Conservation (phyloP, 2,329 filamentous ascomycete genomes). For the Clonostachys rosea region DNA sequence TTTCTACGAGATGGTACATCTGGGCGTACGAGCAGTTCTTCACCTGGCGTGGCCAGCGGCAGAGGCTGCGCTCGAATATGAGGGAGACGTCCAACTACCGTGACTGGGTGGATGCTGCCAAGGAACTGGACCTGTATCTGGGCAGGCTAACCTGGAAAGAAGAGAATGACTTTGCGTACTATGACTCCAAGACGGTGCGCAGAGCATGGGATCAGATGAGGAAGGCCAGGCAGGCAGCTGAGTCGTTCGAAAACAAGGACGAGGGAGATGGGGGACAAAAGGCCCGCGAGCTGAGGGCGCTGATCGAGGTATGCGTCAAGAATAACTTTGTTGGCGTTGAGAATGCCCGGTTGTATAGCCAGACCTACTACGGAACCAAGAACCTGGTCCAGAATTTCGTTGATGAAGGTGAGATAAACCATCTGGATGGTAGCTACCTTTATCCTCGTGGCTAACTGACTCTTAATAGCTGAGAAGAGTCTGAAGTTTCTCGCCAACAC, state of each 20-base stretch:
- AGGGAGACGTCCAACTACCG: conserved; percentile 69
- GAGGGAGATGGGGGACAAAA: conserved; percentile 35
- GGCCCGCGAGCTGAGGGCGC: conserved; percentile 68
- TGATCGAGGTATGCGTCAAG: conserved; percentile 90
- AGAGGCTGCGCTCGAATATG: conserved; percentile 66
- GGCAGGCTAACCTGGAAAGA: conserved; percentile 79
- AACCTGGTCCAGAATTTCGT: conserved; percentile 85
- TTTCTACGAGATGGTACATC: conserved; percentile 83
- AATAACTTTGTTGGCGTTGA: conserved; percentile 96
- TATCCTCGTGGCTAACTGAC: background rate
- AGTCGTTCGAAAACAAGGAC: conserved; percentile 39
- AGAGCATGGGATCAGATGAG: conserved; percentile 73
- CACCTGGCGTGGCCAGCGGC: conserved; percentile 78
- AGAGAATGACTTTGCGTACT: conserved; percentile 75
- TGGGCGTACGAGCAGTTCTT: conserved; percentile 88
- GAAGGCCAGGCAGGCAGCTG: conserved; percentile 55
- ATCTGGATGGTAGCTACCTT: background rate
- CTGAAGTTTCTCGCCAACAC: conserved; percentile 67
- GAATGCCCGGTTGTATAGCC: conserved; percentile 90
- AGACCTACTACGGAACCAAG: conserved; percentile 98
- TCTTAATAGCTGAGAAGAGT: conserved; percentile 51
- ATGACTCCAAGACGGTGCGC: conserved; percentile 80
- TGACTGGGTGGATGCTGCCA: conserved; percentile 79
- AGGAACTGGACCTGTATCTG: conserved; percentile 73
- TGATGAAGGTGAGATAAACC: conserved; percentile 60